Percentiles rank a stretch among this genome's conserved stretches.
Evolutionary conservation across 495 filamentous ascomycete genomes (phyloP).

Genomic region (Aspergillus sclerotioniger): DNA sequence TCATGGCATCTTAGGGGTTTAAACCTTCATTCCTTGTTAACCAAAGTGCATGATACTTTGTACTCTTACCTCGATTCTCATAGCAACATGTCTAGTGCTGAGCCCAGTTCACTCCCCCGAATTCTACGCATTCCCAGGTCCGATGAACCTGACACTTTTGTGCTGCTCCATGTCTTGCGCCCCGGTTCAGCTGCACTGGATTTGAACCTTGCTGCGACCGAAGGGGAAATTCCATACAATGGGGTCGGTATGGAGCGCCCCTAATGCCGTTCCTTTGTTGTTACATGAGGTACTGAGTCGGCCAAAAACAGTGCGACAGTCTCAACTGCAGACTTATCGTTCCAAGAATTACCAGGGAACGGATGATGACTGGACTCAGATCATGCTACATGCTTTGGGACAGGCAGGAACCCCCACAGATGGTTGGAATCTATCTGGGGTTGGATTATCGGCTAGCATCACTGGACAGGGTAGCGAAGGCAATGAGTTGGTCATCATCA

Average conservation of each 20-base stretch:
- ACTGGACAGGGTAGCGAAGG: constrained; percentile 26
- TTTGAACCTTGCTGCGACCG: constrained; percentile 65
- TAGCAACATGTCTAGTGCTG: constrained; percentile 9
- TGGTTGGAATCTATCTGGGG: constrained; percentile 17
- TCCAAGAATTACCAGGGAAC: constrained; percentile 53
- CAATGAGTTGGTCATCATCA: constrained; percentile 46
- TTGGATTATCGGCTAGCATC: constrained; percentile 41
- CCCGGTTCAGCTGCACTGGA: constrained; percentile 51
- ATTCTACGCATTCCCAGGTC: constrained; percentile 56
- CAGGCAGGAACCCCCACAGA: constrained; percentile 16
- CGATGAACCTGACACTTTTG: constrained; percentile 49
- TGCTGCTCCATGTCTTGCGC: constrained; percentile 57
- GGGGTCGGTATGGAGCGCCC: constrained; percentile 45
- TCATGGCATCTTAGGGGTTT: neutral
- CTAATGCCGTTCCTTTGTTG: neutral
- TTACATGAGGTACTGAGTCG: neutral
- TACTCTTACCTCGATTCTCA: too few species aligned
- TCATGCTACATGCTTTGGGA: constrained; percentile 40
- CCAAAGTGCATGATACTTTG: too few species aligned
- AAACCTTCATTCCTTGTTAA: too few species aligned
- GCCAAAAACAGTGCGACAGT: constrained; percentile 43
- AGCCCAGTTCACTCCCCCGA: constrained; percentile 21
- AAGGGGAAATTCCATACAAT: constrained; percentile 60
- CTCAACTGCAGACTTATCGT: constrained; percentile 42
- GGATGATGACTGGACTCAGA: constrained; percentile 56